Percentiles rank a stretch among this genome's conserved stretches.
These are phyloP conservation scores for Raphanus raphanistrum DNA, from an alignment of 345 rosid species.

Conservation along the genomic window DNA sequence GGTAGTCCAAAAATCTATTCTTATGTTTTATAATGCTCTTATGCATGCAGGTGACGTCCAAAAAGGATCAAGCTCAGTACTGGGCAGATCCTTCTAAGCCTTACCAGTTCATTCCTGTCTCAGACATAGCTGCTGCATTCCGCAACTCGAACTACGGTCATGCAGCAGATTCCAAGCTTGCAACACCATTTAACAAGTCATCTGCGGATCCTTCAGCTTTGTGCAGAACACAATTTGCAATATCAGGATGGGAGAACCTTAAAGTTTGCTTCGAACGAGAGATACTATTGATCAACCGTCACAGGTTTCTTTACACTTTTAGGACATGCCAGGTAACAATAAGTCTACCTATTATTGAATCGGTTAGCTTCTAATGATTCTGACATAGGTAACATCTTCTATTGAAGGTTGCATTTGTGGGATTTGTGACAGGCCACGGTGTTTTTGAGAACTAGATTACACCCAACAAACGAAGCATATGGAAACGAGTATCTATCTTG, in stretches of 20 bases:
- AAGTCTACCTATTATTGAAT: background rate
- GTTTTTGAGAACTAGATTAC: constrained; percentile 73
- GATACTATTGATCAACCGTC: constrained; percentile 61
- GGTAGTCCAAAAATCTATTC: background rate
- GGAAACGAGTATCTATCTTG: constrained; percentile 76
- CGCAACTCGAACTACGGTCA: constrained; percentile 59
- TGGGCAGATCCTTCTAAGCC: constrained; percentile 86
- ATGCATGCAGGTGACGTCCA: constrained; percentile 73
- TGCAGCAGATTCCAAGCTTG: constrained; percentile 50
- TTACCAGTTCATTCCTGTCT: constrained; percentile 56
- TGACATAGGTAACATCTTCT: constrained; percentile 11
- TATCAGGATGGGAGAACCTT: constrained; percentile 72
- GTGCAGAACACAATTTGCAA: constrained; percentile 65
- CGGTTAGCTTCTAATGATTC: constrained; percentile 1
- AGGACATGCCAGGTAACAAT: constrained; percentile 75
- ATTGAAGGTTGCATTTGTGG: constrained; percentile 78
- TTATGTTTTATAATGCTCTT: background rate
- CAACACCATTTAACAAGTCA: constrained; percentile 54
- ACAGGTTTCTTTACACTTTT: constrained; percentile 71
- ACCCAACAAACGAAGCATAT: constrained; percentile 67
- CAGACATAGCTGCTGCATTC: constrained; percentile 76
- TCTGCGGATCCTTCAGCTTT: constrained; percentile 57
- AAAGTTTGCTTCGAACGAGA: constrained; percentile 70
- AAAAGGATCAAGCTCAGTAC: constrained; percentile 93
- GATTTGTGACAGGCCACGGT: constrained; percentile 75